Percentiles rank a stretch among this genome's conserved stretches.
Evolutionary conservation across 768 basidiomycete species (phyloP).

Genomic region (Psilocybe sp.): DNA sequence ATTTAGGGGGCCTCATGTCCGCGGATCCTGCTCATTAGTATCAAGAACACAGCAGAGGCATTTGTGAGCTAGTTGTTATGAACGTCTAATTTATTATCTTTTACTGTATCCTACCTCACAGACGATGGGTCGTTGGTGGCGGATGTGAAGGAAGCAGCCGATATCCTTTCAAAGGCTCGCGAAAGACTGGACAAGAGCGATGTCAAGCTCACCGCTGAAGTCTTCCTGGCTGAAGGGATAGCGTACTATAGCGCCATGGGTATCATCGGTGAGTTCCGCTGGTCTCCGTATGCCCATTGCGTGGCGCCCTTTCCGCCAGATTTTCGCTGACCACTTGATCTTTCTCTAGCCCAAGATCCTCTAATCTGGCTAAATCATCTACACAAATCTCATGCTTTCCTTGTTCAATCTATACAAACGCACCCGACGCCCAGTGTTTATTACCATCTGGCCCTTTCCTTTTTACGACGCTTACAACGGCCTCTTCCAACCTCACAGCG

Average conservation of each 20-base stretch:
- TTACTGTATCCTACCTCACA: neutral
- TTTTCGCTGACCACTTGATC: too few relatives aligned
- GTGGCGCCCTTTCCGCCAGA: neutral
- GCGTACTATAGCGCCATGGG: constrained; percentile 71
- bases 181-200: constrained; percentile 48
- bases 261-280: constrained; percentile 49
- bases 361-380: constrained; percentile 59
- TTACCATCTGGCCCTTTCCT: constrained; percentile 81
- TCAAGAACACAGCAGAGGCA: neutral
- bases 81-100: too few relatives aligned
- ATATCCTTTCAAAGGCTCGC: constrained; percentile 58
- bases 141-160: constrained; percentile 61
- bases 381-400: constrained; percentile 48
- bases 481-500: neutral
- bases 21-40: constrained; percentile 27
- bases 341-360: constrained; percentile 58
- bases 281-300: neutral
- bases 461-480: constrained; percentile 45
- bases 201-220: constrained; percentile 52
- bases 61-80: neutral
- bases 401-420: constrained; percentile 44
- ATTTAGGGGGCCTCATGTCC: constrained; percentile 73
- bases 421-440: constrained; percentile 56
- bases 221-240: constrained; percentile 71
- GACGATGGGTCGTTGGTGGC: constrained; percentile 33